These are phyloP conservation scores for Gracilaria domingensis DNA, from an alignment of 23 red algal species.

Conservation along the genomic window DNA sequence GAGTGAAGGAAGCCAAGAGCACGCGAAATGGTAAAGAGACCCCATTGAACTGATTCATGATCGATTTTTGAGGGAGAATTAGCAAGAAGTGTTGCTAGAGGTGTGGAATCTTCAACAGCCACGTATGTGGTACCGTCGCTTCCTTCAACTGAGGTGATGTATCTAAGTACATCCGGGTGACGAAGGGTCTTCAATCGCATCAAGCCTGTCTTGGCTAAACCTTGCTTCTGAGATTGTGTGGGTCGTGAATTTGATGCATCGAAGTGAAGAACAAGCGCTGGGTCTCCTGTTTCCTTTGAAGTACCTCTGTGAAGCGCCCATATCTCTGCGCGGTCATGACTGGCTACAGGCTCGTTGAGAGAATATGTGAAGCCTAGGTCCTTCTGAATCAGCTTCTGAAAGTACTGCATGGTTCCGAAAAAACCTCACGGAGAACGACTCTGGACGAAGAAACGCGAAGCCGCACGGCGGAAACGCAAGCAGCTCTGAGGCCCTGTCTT, in stretches of 20 bases:
- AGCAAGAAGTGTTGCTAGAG: slow-evolving; percentile 68
- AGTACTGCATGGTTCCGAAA: slow-evolving; percentile 63
- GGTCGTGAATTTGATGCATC: slow-evolving; percentile 43
- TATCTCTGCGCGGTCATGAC: slow-evolving; percentile 49
- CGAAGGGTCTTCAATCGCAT: slow-evolving; percentile 83
- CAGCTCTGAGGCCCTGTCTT: not conserved
- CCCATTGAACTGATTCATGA: slow-evolving; percentile 86
- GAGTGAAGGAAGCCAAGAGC: slow-evolving; percentile 94
- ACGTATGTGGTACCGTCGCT: slow-evolving; percentile 79
- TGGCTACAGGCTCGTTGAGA: slow-evolving; percentile 47
- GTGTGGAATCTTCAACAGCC: slow-evolving; percentile 89
- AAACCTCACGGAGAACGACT: not conserved
- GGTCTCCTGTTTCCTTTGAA: slow-evolving; percentile 43
- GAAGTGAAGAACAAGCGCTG: slow-evolving; percentile 63
- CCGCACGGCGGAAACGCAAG: not conserved
- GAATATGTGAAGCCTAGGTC: slow-evolving; percentile 71
- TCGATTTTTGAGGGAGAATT: slow-evolving; percentile 44
- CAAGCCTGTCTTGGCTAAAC: slow-evolving; percentile 65
- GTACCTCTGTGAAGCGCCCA: slow-evolving; percentile 69
- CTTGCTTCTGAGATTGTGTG: not conserved
- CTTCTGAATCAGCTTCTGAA: slow-evolving; percentile 84
- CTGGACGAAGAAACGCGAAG: not conserved
- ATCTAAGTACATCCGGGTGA: slow-evolving; percentile 94
- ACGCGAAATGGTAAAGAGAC: slow-evolving; percentile 83
- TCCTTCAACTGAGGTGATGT: slow-evolving; percentile 70